Evolutionary conservation across 208 protist genomes (phyloP), one percentile per base, ranked within the genome.

Genomic region (Crithidia thermophila): DNA sequence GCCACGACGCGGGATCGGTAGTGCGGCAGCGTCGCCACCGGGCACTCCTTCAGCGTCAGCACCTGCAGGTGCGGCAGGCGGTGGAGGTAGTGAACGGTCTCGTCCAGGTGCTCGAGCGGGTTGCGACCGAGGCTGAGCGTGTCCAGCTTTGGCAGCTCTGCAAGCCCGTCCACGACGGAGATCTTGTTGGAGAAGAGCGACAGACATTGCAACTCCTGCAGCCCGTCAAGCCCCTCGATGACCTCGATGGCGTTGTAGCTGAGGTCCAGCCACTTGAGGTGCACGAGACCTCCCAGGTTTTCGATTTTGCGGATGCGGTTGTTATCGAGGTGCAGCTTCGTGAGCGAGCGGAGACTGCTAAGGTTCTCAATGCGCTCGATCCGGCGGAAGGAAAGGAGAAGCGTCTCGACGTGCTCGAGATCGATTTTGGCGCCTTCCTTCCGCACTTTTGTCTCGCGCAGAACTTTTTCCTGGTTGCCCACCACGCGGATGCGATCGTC

Each of bases 271-370:
- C 77, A 90, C 53, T 88, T 57, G 14, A 98, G 79, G 34, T 89
- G 75, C 9, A 81, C 82, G 16, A 98, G 74, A 49, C 95, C 81
- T 11, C 79, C 79, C 16, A 99, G 67, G 64, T 96, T 94, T 52
- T 98, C 90, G 34, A 98, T 98, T 23, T 71, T 79, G 33, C 68
- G 68, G 62, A 99, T 98, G 50, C 88, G 79, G 69, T 99, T 99
- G 79, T 98, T 98, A 72, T 98, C 97, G 31, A 98, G 79, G 45
- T 95, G 83, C 58, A 99, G 81, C 75, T 97, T 98, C 3, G 87
- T 97, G 23, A 99, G 66, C 34, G 77, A 78, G 23, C 80, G 66
- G 13, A 98, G 82, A 6, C 83, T 86, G 60, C 75, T 79, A 34
- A 98, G 73, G 66, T 98, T 98, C 27, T 97, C 93, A 52, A 98